A percentile compares a stretch with the other conserved stretches of the same genome.
Evolutionary conservation across 306 rosid species (phyloP).

Genomic region (Herpetospermum pedunculosum): DNA sequence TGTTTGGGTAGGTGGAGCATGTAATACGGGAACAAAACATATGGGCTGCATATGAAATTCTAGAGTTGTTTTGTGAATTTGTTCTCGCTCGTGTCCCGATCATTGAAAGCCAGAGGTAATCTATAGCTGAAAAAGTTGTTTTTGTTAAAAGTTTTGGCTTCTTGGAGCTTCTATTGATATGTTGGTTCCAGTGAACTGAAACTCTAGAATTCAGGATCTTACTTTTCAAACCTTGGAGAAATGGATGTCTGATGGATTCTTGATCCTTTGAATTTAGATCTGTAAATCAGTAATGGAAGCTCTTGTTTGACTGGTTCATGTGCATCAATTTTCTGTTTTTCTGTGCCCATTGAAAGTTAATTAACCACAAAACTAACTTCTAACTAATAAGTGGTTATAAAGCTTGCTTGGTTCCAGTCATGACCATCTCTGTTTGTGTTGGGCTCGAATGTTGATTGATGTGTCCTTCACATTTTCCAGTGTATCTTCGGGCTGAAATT

Average conservation of each 20-base stretch:
- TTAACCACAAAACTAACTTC: not conserved
- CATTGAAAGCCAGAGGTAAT: constrained; percentile 76
- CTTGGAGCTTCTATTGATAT: not conserved
- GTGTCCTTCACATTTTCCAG: not conserved
- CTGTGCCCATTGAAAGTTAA: not conserved
- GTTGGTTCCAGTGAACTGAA: not conserved
- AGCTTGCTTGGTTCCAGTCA: not conserved
- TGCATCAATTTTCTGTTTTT: not conserved
- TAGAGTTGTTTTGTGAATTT: constrained; percentile 94
- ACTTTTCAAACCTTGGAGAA: not conserved
- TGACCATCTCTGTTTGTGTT: not conserved
- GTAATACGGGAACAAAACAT: constrained; percentile 80
- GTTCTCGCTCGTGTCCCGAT: constrained; percentile 89
- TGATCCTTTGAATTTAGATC: not conserved
- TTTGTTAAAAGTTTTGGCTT: not conserved
- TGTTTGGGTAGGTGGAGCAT: constrained; percentile 78
- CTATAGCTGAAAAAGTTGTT: constrained; percentile 11
- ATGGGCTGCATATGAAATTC: constrained; percentile 88
- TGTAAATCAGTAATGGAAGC: not conserved
- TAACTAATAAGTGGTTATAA: not conserved
- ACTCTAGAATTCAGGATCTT: not conserved
- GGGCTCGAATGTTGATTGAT: no score
- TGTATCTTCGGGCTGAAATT: not conserved
- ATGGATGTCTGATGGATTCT: not conserved
- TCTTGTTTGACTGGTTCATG: not conserved